These are phyloP conservation scores for Ceratocystis destructans DNA, from an alignment of 2,329 filamentous ascomycete species.

Conservation along the genomic window DNA sequence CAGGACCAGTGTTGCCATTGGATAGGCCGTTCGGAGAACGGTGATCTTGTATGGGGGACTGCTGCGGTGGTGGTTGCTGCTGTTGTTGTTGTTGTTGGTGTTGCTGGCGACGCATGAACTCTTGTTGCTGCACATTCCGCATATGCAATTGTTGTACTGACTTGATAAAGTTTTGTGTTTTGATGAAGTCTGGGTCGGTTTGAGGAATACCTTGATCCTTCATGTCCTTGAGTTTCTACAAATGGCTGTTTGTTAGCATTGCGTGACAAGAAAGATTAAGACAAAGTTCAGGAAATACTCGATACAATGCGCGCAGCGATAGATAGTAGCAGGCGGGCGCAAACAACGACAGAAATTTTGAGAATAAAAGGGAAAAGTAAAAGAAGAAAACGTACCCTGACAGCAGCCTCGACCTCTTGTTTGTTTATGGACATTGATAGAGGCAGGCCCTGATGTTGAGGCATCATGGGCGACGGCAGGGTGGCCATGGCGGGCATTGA, in stretches of 20 bases:
- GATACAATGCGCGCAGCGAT: no score
- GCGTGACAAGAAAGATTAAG: not conserved
- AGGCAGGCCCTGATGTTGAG: conserved; percentile 12
- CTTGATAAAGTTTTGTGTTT: conserved; percentile 60
- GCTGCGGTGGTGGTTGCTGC: conserved; percentile 27
- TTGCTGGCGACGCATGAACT: conserved; percentile 32
- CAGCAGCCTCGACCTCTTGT: conserved; percentile 16
- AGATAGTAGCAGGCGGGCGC: no score
- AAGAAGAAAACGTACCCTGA: conserved; percentile 7
- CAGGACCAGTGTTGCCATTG: conserved; percentile 13
- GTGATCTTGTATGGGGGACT: conserved; percentile 22
- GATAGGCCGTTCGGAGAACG: conserved; percentile 22
- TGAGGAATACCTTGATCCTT: conserved; percentile 68
- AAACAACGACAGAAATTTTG: no score
- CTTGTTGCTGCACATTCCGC: conserved; percentile 36
- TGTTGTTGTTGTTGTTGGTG: conserved; percentile 34
- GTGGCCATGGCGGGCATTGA: conserved; percentile 17
- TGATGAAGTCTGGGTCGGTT: conserved; percentile 76
- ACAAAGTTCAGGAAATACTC: not conserved
- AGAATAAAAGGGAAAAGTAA: not conserved
- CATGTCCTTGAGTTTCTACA: conserved; percentile 77
- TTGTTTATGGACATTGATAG: conserved; percentile 12
- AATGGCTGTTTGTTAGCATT: not conserved
- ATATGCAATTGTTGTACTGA: conserved; percentile 54
- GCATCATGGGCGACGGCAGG: conserved; percentile 19